Base-by-base conservation (phyloP, 345 rosid species). In the Fremontodendron californicum region DNA sequence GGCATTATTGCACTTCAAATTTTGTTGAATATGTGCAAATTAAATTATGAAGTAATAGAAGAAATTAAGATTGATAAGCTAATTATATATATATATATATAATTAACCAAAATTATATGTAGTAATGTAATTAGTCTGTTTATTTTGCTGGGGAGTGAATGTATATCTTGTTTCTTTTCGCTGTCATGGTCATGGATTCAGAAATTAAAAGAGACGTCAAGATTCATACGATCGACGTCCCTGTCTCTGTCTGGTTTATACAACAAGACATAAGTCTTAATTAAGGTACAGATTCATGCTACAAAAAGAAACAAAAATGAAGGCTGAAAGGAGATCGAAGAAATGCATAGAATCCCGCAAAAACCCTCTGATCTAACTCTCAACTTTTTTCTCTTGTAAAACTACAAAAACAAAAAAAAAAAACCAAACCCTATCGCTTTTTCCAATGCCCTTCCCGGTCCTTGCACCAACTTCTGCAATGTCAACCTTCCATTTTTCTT, bases 381-480 rank as follows among this genome's bases (percentile, higher is more conserved):
- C 1, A 0, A 11, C 46, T 25, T 61, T 62, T 52, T 78, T 62
- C 75, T 12, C 49, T 45, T 45, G 3, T 0, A 45, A 12, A 45
- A 33, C 35, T 33, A 33, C 1, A 33, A 33, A 33, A 33, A 1
- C 1, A 33, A 33, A 65, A 52, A 51, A 31, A 48, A 37, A 7
- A 16, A 74, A 57, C 54, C 19, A n/a, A n/a, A 35, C 18, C 27
- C 10, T 45, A 3, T 67, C 75, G 33, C 67, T 48, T 71, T 29
- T 57, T 16, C 73, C 93, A 90, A 42, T n/a, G 48, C 31, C 5
- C 25, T 21, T n/a, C 60, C 60, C 11, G 1, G 27, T 27, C 55
- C 55, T 21, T 23, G 31, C 61, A 19, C 31, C 62, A 57, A 12
- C 52, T 48, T 48, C 55, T 51, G 21, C 9, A 0, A 51, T 51